Evolutionary conservation across 176 grass and related monocot species (phyloP).

Genomic region (bread wheat (Triticum aestivum)): IWGSC_CS_RefSeq_v2.1 NC_057796.1:461266281-461266780

Average conservation of each 20-base stretch:
- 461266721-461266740: slow-evolving; percentile 47
- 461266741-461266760: slow-evolving; percentile 44
- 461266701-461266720: slow-evolving; percentile 72
- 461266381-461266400: not conserved
- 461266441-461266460: not conserved
- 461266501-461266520: not conserved
- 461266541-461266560: not conserved
- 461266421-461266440: not conserved
- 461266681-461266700: slow-evolving; percentile 89
- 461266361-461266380: slow-evolving; percentile 30
- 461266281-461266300: not conserved
- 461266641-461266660: not conserved
- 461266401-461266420: slow-evolving; percentile 1
- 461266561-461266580: slow-evolving; percentile 5
- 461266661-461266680: slow-evolving; percentile 53
- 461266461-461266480: not conserved
- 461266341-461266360: slow-evolving; percentile 51
- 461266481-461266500: not conserved
- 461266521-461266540: not conserved
- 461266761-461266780: slow-evolving; percentile 59
- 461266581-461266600: not conserved
- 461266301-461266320: slow-evolving; percentile 98
- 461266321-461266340: slow-evolving; percentile 96
- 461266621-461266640: not conserved
- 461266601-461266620: not conserved